phyloP scores from a whole-genome alignment of 176 grass and related monocot species.

The Carex scoparia region DNA sequence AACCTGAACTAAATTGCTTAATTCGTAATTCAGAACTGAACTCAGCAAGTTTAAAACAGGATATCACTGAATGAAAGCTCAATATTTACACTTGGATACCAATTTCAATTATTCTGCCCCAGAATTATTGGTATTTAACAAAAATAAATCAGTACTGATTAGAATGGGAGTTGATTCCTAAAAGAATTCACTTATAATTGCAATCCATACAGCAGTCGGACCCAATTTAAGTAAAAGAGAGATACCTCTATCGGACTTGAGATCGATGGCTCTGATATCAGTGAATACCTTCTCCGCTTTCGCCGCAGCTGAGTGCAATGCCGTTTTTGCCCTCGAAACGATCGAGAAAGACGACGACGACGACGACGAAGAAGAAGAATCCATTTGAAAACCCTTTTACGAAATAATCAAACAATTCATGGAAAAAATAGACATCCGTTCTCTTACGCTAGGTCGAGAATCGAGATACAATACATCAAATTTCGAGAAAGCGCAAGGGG shows the following conservation, averaged over 20 bases:
- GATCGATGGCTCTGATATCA: slow-evolving; percentile 71
- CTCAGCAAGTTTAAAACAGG: background rate
- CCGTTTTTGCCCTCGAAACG: slow-evolving; percentile 79
- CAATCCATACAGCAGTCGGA: slow-evolving; percentile 11
- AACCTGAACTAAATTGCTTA: background rate
- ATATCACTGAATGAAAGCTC: background rate
- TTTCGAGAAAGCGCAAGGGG: background rate
- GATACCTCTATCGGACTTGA: slow-evolving; percentile 67
- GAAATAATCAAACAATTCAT: background rate
- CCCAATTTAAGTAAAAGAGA: slow-evolving; percentile 22
- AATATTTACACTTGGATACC: background rate
- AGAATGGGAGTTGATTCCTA: background rate
- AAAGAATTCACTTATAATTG: background rate
- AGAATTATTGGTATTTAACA: background rate
- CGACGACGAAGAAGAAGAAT: slow-evolving; percentile 27
- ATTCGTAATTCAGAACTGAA: background rate
- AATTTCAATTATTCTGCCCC: background rate
- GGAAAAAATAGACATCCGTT: background rate
- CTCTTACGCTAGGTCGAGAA: background rate
- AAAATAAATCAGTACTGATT: background rate
- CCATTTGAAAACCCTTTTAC: slow-evolving; percentile 23
- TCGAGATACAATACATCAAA: background rate
- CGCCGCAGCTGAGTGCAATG: slow-evolving; percentile 73
- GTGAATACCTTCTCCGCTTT: slow-evolving; percentile 70
- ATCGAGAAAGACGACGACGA: slow-evolving; percentile 38